These are phyloP conservation scores for Diaporthe capsici DNA, from an alignment of 2,329 filamentous ascomycete species.

Conservation along the genomic window DNA sequence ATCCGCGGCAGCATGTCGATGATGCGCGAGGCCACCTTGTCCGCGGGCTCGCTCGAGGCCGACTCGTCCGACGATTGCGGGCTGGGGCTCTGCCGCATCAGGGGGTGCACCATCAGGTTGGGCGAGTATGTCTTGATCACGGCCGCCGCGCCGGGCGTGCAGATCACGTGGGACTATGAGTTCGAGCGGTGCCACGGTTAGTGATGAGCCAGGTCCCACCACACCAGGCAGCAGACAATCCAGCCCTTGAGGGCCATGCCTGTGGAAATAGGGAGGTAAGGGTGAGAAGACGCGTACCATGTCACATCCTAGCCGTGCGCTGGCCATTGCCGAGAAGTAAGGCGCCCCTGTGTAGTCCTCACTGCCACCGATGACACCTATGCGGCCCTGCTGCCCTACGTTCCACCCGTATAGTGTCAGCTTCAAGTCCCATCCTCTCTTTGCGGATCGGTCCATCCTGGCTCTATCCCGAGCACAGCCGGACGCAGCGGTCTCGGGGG, in stretches of 20 bases:
- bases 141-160: slow-evolving; percentile 86
- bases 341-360: slow-evolving; percentile 97
- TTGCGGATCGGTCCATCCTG: background rate
- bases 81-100: slow-evolving; percentile 82
- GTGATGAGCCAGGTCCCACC: no score
- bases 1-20: slow-evolving; percentile 86
- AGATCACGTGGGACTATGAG: slow-evolving; percentile 89
- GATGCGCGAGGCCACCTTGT: slow-evolving; percentile 75
- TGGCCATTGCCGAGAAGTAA: slow-evolving; percentile 98
- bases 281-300: slow-evolving; percentile 71
- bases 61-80: slow-evolving; percentile 61
- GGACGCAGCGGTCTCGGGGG: background rate
- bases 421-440: background rate
- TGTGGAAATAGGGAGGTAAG: background rate
- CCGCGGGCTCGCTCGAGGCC: slow-evolving; percentile 64
- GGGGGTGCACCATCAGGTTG: slow-evolving; percentile 97
- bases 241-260: background rate
- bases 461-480: slow-evolving; percentile 2
- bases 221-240: background rate
- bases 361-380: slow-evolving; percentile 95
- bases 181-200: slow-evolving; percentile 16
- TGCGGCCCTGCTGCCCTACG: slow-evolving; percentile 88
- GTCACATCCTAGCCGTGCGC: slow-evolving; percentile 88
- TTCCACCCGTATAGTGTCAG: slow-evolving; percentile 39
- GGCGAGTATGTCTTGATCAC: slow-evolving; percentile 99